Percentiles rank a stretch among this genome's conserved stretches.
Evolutionary conservation across 192 early-diverging fungal genomes (phyloP).

Genomic region (Mortierella claussenii): DNA sequence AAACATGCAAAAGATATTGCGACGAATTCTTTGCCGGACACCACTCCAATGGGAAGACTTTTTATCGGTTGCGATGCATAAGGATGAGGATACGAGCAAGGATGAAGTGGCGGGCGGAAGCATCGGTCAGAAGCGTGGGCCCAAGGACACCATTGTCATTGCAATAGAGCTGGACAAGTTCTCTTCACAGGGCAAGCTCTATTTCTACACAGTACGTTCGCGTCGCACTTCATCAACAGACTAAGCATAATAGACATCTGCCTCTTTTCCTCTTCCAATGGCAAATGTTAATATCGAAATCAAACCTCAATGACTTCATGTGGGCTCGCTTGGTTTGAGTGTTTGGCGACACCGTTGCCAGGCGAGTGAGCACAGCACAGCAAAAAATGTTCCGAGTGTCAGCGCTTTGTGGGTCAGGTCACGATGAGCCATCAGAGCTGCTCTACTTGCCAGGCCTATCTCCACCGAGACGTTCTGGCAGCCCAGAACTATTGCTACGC

Average conservation of each 20-base stretch:
- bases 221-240: background rate
- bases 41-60: too few relatives aligned
- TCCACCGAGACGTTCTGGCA: conserved; percentile 5
- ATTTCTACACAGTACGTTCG: background rate
- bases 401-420: background rate
- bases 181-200: background rate
- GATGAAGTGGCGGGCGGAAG: background rate
- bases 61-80: too few relatives aligned
- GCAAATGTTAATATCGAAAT: too few relatives aligned
- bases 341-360: background rate
- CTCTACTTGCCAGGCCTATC: background rate
- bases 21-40: too few relatives aligned
- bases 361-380: background rate
- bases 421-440: background rate
- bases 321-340: background rate
- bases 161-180: background rate
- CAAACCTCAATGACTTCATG: too few relatives aligned
- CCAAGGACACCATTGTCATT: background rate
- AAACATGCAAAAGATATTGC: too few relatives aligned
- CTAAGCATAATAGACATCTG: background rate
- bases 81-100: too few relatives aligned
- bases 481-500: too few relatives aligned
- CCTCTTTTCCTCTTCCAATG: too few relatives aligned
- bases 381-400: background rate
- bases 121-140: background rate